Conservation (phyloP, 192 early-diverging fungal genomes). For the Podila epicladia region DNA sequence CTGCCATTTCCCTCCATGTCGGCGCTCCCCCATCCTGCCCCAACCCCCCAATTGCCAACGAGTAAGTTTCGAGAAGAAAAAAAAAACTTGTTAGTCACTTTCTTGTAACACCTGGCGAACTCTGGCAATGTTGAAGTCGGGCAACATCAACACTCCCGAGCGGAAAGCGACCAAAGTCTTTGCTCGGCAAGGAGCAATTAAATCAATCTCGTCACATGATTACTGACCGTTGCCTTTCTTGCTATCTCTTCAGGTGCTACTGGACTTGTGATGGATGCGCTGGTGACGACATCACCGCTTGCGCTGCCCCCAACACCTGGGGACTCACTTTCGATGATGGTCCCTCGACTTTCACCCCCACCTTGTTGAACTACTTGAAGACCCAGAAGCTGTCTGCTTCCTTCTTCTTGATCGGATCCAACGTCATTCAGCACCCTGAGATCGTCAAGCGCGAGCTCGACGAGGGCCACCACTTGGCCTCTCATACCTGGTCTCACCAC, state of each 20-base stretch:
- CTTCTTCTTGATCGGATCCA: slow-evolving; percentile 65
- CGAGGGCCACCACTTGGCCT: slow-evolving; percentile 65
- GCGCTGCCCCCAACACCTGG: slow-evolving; percentile 61
- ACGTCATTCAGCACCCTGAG: slow-evolving; percentile 57
- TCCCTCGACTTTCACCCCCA: slow-evolving; percentile 55
- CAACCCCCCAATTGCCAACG: slow-evolving; percentile 8
- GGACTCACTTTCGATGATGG: slow-evolving; percentile 66
- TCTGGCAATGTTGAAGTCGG: too few species aligned
- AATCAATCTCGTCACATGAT: too few species aligned
- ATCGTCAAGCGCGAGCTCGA: slow-evolving; percentile 49
- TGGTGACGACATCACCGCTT: slow-evolving; percentile 54
- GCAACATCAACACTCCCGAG: too few species aligned
- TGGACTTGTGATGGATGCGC: slow-evolving; percentile 59
- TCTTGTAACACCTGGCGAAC: not conserved
- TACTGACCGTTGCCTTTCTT: not conserved
- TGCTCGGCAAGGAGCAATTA: too few species aligned
- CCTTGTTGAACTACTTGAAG: slow-evolving; percentile 58
- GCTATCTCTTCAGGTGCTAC: slow-evolving; percentile 30
- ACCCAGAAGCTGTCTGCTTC: slow-evolving; percentile 56
- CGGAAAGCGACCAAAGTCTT: too few species aligned
- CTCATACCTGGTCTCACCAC: slow-evolving; percentile 75
- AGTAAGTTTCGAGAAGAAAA: slow-evolving; percentile 9
- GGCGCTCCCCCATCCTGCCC: slow-evolving; percentile 33
- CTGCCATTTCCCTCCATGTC: slow-evolving; percentile 3
- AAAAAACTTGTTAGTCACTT: too few species aligned